Conservation (phyloP, 345 rosid species). For the Anastatica hierochuntica region DNA sequence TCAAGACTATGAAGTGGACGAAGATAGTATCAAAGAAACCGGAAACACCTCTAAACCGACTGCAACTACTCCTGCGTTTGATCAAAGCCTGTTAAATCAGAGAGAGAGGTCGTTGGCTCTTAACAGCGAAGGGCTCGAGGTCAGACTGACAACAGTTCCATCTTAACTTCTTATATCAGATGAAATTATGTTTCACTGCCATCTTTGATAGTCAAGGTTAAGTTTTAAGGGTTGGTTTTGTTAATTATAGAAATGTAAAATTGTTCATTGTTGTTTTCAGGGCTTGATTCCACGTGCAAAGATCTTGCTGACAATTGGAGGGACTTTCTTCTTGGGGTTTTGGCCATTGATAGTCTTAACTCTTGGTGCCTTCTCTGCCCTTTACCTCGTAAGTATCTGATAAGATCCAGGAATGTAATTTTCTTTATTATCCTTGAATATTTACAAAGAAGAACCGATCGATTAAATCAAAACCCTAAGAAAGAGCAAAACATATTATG, state of each 20-base stretch:
- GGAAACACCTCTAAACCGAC: conserved; percentile 48
- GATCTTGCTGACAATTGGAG: conserved; percentile 70
- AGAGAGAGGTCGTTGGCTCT: conserved; percentile 81
- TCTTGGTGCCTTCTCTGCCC: conserved; percentile 56
- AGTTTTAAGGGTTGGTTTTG: too few species aligned
- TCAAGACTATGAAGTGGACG: conserved; percentile 52
- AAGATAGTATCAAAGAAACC: conserved; percentile 38
- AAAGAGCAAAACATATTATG: too few species aligned
- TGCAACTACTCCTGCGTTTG: conserved; percentile 57
- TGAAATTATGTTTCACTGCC: too few species aligned
- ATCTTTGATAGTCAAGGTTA: too few species aligned
- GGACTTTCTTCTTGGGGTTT: conserved; percentile 83
- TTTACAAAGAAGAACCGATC: too few species aligned
- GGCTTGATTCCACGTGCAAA: conserved; percentile 88
- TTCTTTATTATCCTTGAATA: background rate
- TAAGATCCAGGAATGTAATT: background rate
- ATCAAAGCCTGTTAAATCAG: conserved; percentile 54
- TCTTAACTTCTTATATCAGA: too few species aligned
- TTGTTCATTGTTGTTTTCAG: conserved; percentile 45
- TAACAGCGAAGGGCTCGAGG: conserved; percentile 99
- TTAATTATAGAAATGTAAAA: too few species aligned
- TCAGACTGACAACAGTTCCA: too few species aligned
- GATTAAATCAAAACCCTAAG: too few species aligned
- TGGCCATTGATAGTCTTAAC: conserved; percentile 75
- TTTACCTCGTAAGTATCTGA: conserved; percentile 69